Evolutionary conservation across 176 grass and related monocot species (phyloP), one percentile per base, ranked within the genome.

Genomic region (Neostapfia colusana): DNA sequence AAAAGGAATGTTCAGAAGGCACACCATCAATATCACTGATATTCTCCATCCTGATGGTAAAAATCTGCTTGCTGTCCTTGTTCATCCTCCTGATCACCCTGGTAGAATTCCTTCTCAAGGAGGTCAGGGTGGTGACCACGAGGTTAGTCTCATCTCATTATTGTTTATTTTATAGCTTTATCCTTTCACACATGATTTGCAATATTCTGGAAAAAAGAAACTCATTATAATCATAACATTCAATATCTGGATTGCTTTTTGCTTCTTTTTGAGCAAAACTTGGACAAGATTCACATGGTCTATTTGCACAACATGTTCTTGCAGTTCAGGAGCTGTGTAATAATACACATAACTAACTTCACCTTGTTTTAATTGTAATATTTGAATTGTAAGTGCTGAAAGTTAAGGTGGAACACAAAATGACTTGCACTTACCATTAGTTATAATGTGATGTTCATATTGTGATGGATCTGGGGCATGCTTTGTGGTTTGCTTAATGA

Each of bases 1-100:
- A 18, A 92, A 92, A 89, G 95, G 95, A 77, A 98, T 98, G 95
- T 98, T 98, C 71, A 82, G 85, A 72, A 94, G 95, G 77, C 95
- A 92, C 69, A 88, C 87, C 58, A 83, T 98, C 31, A 85, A 92
- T 88, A 86, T 98, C 48, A 92, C 95, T 67, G 89, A 94, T 72
- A 81, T 92, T 71, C 91, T 94, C 78, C 74, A 82, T 90, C 89
- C 89, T 48, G 79, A 83, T 82, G 91, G 87, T n/a, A 92, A 38
- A 48, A 98, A 98, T 79, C 74, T 92, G 76, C 89, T 98, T 59
- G 91, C 95, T 42, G 91, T 98, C 39, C 89, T 98, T 60, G 82
- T 98, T 86, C 79, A 90, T 84, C 95, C 95, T 74, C 95, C 95
- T 67, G 91, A 94, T 80, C 91, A 98, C 81, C 95, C 95, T 80